Evolutionary conservation across 345 rosid species (phyloP).

Genomic region (Lepidium sativum): DNA sequence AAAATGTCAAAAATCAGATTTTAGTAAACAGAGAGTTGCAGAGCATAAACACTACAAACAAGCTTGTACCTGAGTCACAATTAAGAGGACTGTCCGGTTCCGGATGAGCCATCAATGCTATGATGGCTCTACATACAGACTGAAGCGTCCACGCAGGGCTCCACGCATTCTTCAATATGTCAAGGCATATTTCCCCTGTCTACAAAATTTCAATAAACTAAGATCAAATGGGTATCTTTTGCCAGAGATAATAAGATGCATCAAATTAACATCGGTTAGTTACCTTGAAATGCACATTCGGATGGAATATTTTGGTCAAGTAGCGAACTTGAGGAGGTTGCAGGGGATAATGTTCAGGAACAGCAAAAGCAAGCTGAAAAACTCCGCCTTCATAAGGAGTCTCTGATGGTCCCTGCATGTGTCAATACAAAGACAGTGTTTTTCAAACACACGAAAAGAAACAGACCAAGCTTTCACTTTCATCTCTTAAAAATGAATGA

Average conservation of each 20-base stretch:
- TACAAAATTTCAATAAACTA: constrained; percentile 14
- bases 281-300: constrained; percentile 99
- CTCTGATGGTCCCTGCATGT: constrained; percentile 78
- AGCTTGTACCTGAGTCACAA: constrained; percentile 78
- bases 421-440: neutral
- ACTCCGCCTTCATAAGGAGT: constrained; percentile 97
- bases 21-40: neutral
- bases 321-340: constrained; percentile 99
- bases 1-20: neutral
- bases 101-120: constrained; percentile 97
- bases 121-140: constrained; percentile 96
- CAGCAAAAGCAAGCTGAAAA: constrained; percentile 90
- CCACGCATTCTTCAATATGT: constrained; percentile 98
- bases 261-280: neutral
- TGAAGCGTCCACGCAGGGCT: constrained; percentile 99
- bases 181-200: constrained; percentile 97
- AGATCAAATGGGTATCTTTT: neutral
- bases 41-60: neutral
- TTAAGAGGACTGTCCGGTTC: constrained; percentile 95
- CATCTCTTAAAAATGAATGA: neutral
- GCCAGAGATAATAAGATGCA: neutral
- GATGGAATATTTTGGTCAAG: constrained; percentile 95
- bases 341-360: constrained; percentile 93
- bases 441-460: neutral
- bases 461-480: neutral